Conservation (phyloP, 2,329 filamentous ascomycete genomes). For the Nemania sp. region DNA sequence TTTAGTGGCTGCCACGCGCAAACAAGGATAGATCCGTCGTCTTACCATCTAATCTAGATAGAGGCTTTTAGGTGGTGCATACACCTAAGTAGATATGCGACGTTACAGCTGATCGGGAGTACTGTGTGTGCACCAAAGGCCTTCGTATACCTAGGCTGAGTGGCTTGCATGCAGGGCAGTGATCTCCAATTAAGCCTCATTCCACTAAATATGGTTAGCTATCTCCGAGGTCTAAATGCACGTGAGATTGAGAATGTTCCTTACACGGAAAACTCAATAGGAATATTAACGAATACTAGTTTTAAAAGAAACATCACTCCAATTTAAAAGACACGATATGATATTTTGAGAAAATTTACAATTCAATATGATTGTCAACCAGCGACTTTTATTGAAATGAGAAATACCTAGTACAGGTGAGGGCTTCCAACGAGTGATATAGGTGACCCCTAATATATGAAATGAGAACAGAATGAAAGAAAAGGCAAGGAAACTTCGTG, state of each 20-base stretch:
- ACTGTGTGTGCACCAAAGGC: background rate
- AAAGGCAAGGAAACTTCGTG: background rate
- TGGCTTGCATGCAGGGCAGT: background rate
- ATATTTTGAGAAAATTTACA: background rate
- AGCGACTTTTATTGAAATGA: constrained; percentile 1
- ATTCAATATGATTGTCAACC: constrained; percentile 10
- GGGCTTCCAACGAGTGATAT: background rate
- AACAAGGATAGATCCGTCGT: constrained; percentile 5
- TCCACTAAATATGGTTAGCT: background rate
- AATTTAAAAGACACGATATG: background rate
- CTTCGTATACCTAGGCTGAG: too few species aligned
- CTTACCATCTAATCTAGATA: background rate
- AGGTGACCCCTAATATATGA: background rate
- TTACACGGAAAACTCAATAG: background rate
- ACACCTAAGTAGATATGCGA: background rate
- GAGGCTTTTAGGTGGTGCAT: background rate
- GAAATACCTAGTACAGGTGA: background rate
- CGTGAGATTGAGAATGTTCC: background rate
- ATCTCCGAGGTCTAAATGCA: background rate
- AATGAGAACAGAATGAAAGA: background rate
- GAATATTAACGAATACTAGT: background rate
- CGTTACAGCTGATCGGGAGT: background rate
- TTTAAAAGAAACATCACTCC: background rate
- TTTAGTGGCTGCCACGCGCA: constrained; percentile 19
- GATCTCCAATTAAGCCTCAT: background rate